Conservation (phyloP, 2,329 filamentous ascomycete species). For the Chaetomiaceae sp. region DNA sequence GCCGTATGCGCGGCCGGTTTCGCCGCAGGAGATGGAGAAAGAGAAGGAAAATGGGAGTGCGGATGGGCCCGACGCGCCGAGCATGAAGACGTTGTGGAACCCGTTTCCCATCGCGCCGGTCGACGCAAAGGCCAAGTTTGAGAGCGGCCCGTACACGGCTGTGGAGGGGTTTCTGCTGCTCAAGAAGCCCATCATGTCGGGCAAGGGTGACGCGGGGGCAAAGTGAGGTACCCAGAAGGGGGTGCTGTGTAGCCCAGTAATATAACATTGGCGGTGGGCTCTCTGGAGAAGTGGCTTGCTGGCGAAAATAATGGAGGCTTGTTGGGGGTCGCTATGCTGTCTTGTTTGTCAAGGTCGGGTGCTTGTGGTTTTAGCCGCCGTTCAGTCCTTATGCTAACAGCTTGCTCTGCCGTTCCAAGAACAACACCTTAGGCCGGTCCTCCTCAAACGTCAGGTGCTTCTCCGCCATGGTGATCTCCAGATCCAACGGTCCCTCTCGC, state of each 20-base stretch:
- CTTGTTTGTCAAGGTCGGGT: too few species aligned
- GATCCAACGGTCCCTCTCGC: not conserved
- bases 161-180: not conserved
- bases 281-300: too few species aligned
- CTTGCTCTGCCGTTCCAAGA: slow-evolving; percentile 12
- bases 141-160: not conserved
- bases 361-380: too few species aligned
- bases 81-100: not conserved
- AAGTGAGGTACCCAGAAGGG: too few species aligned
- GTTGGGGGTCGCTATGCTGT: too few species aligned
- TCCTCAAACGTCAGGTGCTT: slow-evolving; percentile 11
- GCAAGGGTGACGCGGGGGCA: too few species aligned
- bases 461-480: slow-evolving; percentile 10
- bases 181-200: not conserved
- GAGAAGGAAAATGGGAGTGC: not conserved
- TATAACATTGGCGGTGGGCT: too few species aligned
- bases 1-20: slow-evolving; percentile 9
- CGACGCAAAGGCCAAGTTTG: not conserved
- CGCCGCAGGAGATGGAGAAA: not conserved
- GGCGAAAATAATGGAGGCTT: too few species aligned
- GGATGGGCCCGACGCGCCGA: not conserved
- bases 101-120: not conserved
- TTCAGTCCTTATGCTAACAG: not conserved
- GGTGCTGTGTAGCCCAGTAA: too few species aligned
- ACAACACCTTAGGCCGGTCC: slow-evolving; percentile 11